A percentile compares a stretch with the other conserved stretches of the same genome.
phyloP scores from a whole-genome alignment of 129 eudicot species.

The sunflower (Helianthus annuus) region DNA sequence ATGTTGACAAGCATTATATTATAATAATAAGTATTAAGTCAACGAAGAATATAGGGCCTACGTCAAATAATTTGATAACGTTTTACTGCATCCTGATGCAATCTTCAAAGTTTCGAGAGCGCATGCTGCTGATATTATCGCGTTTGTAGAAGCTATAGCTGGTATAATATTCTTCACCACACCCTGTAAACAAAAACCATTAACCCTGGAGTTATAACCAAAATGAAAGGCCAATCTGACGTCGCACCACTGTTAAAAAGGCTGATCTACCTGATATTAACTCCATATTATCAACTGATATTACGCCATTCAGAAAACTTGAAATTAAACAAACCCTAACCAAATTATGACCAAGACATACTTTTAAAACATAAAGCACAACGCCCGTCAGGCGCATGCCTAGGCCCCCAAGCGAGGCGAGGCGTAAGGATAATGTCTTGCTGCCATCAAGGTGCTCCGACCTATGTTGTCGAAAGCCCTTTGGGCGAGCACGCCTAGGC shows the following conservation, averaged over 20 bases:
- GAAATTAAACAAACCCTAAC: conserved; percentile 8
- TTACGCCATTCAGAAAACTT: neutral
- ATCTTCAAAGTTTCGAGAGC: conserved; percentile 93
- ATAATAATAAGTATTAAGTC: neutral
- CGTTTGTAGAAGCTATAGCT: conserved; percentile 98
- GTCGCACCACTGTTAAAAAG: conserved; percentile 5
- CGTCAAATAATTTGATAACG: conserved; percentile 84
- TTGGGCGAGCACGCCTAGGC: too few relatives aligned
- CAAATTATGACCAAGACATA: conserved; percentile 2
- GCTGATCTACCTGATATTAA: conserved; percentile 16
- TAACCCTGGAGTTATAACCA: conserved; percentile 16
- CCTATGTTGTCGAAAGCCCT: too few relatives aligned
- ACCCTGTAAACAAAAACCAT: conserved; percentile 53
- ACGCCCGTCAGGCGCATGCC: neutral
- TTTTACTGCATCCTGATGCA: conserved; percentile 94
- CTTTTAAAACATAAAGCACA: conserved; percentile 6
- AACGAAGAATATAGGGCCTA: conserved; percentile 28
- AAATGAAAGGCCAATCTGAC: conserved; percentile 8
- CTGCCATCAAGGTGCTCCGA: too few relatives aligned
- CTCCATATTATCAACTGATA: conserved; percentile 10
- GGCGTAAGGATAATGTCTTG: too few relatives aligned
- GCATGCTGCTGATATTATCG: conserved; percentile 93
- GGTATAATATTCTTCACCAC: conserved; percentile 97
- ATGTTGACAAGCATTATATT: too few relatives aligned
- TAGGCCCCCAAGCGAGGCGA: too few relatives aligned